Percentiles rank a stretch among this genome's conserved stretches.
phyloP scores from a whole-genome alignment of 2,329 filamentous ascomycete species.

The Fusarium hostae region DNA sequence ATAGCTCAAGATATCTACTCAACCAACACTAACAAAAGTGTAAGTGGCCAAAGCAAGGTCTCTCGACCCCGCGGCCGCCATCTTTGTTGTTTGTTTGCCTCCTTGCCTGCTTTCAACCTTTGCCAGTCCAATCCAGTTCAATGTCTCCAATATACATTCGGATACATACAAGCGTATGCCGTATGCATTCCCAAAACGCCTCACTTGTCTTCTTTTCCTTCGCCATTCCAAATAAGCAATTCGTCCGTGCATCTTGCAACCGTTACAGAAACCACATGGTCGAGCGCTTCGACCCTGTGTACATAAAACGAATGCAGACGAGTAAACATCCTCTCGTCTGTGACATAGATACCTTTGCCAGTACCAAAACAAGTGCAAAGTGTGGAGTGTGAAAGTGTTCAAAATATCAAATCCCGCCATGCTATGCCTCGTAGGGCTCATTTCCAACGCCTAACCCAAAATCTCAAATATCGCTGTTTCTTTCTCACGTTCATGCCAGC shows the following conservation, averaged over 20 bases:
- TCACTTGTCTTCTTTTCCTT: slow-evolving; percentile 40
- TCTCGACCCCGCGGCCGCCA: slow-evolving; percentile 31
- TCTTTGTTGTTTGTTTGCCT: slow-evolving; percentile 24
- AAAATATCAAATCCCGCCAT: slow-evolving; percentile 43
- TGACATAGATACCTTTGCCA: slow-evolving; percentile 19
- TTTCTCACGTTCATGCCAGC: slow-evolving; percentile 2
- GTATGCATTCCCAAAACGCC: slow-evolving; percentile 41
- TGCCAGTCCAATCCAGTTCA: slow-evolving; percentile 10
- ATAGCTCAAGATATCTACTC: slow-evolving; percentile 42
- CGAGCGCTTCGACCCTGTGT: slow-evolving; percentile 43
- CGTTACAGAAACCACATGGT: slow-evolving; percentile 40
- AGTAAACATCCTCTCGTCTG: slow-evolving; percentile 19
- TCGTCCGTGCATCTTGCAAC: slow-evolving; percentile 40
- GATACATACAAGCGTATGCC: slow-evolving; percentile 28
- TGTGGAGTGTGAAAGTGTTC: slow-evolving; percentile 35
- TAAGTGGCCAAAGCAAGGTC: slow-evolving; percentile 23
- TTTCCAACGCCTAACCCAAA: slow-evolving; percentile 40
- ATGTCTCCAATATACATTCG: slow-evolving; percentile 10
- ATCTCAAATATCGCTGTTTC: slow-evolving; percentile 33
- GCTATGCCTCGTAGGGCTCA: slow-evolving; percentile 34
- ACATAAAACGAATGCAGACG: slow-evolving; percentile 34
- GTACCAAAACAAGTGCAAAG: slow-evolving; percentile 31
- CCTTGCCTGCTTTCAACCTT: slow-evolving; percentile 28
- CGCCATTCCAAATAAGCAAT: slow-evolving; percentile 40
- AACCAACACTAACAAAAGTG: slow-evolving; percentile 16